Evolutionary conservation across 2,329 filamentous ascomycete genomes (phyloP).

Genomic region (Rhynchosporium graminicola): DNA sequence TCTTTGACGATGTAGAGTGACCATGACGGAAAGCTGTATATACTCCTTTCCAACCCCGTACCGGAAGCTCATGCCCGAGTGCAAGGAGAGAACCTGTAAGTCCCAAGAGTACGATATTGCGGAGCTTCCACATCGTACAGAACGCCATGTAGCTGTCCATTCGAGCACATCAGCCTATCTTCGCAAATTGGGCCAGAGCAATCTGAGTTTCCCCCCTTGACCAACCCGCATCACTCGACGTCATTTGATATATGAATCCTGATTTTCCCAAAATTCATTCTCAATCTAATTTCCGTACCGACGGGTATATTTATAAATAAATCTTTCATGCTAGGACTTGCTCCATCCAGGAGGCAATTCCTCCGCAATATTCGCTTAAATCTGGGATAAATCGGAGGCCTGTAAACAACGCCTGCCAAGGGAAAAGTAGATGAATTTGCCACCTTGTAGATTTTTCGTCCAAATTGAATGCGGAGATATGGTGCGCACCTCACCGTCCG

Average conservation of each 20-base stretch:
- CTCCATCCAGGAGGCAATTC: not conserved
- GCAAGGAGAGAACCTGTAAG: not conserved
- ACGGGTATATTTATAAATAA: not conserved
- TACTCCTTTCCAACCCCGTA: not conserved
- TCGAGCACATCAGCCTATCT: slow-evolving; percentile 14
- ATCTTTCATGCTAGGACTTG: not conserved
- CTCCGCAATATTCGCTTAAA: slow-evolving; percentile 9
- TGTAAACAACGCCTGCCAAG: not conserved
- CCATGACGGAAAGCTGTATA: not conserved
- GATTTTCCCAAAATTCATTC: not conserved
- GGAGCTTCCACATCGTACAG: slow-evolving; percentile 10
- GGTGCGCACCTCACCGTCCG: too few relatives aligned
- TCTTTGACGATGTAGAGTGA: not conserved
- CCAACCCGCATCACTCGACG: not conserved
- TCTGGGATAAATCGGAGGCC: not conserved
- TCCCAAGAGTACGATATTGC: not conserved
- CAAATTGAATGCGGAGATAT: too few relatives aligned
- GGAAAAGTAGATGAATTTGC: slow-evolving; percentile 1
- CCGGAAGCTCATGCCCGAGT: slow-evolving; percentile 5
- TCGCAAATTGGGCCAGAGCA: not conserved
- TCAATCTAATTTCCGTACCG: not conserved
- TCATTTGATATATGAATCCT: not conserved
- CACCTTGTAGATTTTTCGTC: not conserved
- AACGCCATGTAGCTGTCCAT: slow-evolving; percentile 8
- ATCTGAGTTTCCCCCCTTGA: not conserved